Evolutionary conservation across 768 basidiomycete species (phyloP).

Genomic region (Mycena pura): DNA sequence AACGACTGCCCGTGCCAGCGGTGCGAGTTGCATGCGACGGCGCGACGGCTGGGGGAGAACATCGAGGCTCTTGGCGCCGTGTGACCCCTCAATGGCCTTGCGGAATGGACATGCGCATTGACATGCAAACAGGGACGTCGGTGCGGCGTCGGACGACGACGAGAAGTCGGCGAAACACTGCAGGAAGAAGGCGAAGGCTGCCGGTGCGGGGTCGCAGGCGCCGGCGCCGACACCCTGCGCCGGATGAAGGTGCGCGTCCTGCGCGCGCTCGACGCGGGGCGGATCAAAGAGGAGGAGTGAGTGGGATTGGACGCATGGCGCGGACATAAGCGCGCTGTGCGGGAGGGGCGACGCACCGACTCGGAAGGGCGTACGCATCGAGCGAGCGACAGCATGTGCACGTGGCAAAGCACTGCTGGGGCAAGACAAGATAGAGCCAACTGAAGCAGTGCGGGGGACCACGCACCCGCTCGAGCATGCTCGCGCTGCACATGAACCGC

Average conservation of each 20-base stretch:
- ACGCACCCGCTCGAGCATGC: constrained; percentile 71
- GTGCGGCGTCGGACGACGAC: not conserved
- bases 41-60: no score
- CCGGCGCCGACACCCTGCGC: constrained; percentile 62
- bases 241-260: constrained; percentile 68
- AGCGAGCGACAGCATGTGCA: constrained; percentile 76
- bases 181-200: constrained; percentile 31
- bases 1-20: no score
- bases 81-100: no score
- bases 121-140: not conserved
- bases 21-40: no score
- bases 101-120: not conserved
- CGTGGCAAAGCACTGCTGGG: constrained; percentile 94
- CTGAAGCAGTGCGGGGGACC: no score
- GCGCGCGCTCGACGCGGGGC: constrained; percentile 69
- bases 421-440: constrained; percentile 68
- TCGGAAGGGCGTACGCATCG: constrained; percentile 79
- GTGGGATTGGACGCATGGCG: constrained; percentile 12
- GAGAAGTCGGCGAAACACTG: not conserved
- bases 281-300: constrained; percentile 75
- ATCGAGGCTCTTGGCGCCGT: no score
- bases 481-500: constrained; percentile 90
- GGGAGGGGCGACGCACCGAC: constrained; percentile 36
- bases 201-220: constrained; percentile 40
- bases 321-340: not conserved